Evolutionary conservation across 1,284 basidiomycete genomes (phyloP), one percentile per base, ranked within the genome.

Genomic region (Ceratobasidium sp.): DNA sequence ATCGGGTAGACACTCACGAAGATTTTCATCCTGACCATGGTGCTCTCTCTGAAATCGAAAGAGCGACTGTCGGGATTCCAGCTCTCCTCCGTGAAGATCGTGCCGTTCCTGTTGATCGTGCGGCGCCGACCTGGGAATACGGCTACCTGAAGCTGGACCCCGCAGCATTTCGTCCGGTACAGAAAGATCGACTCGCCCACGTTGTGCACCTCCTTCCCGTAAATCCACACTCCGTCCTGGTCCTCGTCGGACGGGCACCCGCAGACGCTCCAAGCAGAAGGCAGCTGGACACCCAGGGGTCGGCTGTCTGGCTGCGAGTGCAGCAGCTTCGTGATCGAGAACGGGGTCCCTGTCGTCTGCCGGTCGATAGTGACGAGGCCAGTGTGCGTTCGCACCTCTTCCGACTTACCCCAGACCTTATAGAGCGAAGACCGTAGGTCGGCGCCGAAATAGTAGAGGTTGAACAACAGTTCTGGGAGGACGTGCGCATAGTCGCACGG

Each of bases 361-460:
- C 66, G 51, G 24, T 69, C 66, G 16, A 69, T 29, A 7, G 22
- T n/a, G 24, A 69, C 7, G 2, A 69, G 34, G 8, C 66, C 66
- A 5, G 66, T 56, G 27, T 69, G 66, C 8, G 37, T 24, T 1
- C 39, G 53, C 1, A 27, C 51, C 14, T 69, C 66, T 14, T 19
- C 24, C 4, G 66, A 69, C 19, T 27, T 69, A 1, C 53, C 66
- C 66, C 66, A 69, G 1, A 58, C 53, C 9, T 27, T 19, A 19
- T 69, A 31, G 2, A 53, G 22, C 1, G 66, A 6, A 8, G 22
- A 19, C 7, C 39, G 49, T 9, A 69, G 53, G 14, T 58, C 53
- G 13, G 66, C 6, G 7, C 66, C 66, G 41, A 56, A 46, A 24
- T 69, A 69, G 41, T 69, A 69, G 3, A 69, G 53, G 39, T 58